Conservation (phyloP, 2,329 filamentous ascomycete species). For the Botryotinia narcissicola region DNA sequence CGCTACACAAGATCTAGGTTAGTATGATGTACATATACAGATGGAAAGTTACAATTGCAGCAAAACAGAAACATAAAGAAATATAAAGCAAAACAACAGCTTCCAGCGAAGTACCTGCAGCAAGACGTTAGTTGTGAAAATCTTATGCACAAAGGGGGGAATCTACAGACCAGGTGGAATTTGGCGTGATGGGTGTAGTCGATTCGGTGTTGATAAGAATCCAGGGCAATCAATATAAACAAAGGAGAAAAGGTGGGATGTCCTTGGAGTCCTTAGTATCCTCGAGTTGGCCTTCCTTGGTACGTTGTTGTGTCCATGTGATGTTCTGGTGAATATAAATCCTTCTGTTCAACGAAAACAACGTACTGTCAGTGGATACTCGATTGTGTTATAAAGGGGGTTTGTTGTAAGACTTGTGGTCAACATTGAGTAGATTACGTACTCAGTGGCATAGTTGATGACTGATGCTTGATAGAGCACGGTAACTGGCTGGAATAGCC, state of each 20-base stretch:
- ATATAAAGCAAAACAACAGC: conserved; percentile 26
- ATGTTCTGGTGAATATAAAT: neutral
- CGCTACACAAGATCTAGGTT: conserved; percentile 37
- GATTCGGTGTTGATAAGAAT: neutral
- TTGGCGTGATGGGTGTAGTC: neutral
- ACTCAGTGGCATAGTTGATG: conserved; percentile 37
- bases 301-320: conserved; percentile 1
- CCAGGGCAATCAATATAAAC: conserved; percentile 10
- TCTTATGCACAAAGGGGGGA: conserved; percentile 2
- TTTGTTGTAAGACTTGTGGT: conserved; percentile 30
- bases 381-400: conserved; percentile 27
- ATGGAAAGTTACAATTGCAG: conserved; percentile 23
- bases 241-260: conserved; percentile 13
- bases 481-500: conserved; percentile 29
- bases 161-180: conserved; percentile 30
- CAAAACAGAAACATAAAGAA: conserved; percentile 10
- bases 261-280: conserved; percentile 15
- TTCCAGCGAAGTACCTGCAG: conserved; percentile 27
- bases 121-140: conserved; percentile 26
- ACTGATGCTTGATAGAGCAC: conserved; percentile 24
- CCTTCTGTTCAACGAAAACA: conserved; percentile 32
- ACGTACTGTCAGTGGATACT: conserved; percentile 35
- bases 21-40: conserved; percentile 38
- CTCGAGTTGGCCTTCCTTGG: conserved; percentile 10
- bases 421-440: conserved; percentile 37